Evolutionary conservation across 2,329 filamentous ascomycete genomes (phyloP).

Genomic region (Monosporascus sp.): DNA sequence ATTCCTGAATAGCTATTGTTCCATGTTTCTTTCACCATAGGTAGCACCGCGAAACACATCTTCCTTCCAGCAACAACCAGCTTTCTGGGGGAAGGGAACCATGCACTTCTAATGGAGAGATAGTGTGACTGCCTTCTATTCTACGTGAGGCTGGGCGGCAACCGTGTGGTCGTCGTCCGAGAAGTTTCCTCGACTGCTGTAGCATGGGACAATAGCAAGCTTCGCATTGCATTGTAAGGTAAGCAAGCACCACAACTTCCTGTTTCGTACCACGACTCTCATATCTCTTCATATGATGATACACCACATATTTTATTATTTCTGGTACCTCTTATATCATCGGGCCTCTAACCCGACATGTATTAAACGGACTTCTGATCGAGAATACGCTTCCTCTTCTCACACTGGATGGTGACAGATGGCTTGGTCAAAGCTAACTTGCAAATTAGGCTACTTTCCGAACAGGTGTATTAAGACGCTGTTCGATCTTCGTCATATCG

Average conservation of each 20-base stretch:
- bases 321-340: conserved; percentile 99
- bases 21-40: neutral
- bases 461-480: neutral
- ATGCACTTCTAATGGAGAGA: too few relatives aligned
- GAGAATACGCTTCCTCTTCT: conserved; percentile 9
- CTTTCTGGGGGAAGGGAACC: too few relatives aligned
- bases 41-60: neutral
- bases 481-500: too few relatives aligned
- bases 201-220: neutral
- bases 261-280: conserved; percentile 10
- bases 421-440: neutral
- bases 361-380: conserved; percentile 84
- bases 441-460: neutral
- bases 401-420: neutral
- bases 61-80: neutral
- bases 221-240: conserved; percentile 18
- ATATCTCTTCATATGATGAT: conserved; percentile 61
- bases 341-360: conserved; percentile 60
- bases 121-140: too few relatives aligned
- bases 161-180: too few relatives aligned
- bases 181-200: neutral
- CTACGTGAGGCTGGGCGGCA: too few relatives aligned
- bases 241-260: conserved; percentile 22
- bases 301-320: conserved; percentile 55
- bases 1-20: conserved; percentile 9